These are phyloP conservation scores for Alternaria tenuissima DNA, from an alignment of 2,329 filamentous ascomycete genomes.

Conservation along the genomic window DNA sequence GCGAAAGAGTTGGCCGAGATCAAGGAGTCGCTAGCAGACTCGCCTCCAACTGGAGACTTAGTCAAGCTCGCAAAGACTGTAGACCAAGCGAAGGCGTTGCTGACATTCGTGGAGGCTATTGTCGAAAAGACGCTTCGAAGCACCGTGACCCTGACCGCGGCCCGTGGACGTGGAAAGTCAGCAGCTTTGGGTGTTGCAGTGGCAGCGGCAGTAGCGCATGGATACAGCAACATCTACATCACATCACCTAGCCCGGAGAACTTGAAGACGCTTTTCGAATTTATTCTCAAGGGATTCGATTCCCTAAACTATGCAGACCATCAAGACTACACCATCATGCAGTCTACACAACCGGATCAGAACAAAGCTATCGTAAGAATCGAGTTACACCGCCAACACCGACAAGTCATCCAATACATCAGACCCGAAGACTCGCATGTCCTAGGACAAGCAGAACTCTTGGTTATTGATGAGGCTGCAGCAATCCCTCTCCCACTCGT, in stretches of 20 bases:
- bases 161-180: constrained; percentile 94
- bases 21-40: constrained; percentile 86
- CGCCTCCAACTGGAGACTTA: constrained; percentile 84
- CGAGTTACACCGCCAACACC: constrained; percentile 92
- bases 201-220: constrained; percentile 91
- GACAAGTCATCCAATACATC: constrained; percentile 98
- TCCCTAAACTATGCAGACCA: constrained; percentile 93
- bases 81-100: constrained; percentile 94
- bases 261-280: constrained; percentile 97
- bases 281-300: constrained; percentile 98
- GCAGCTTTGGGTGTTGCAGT: constrained; percentile 94
- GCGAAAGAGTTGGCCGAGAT: constrained; percentile 81
- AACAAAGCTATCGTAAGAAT: constrained; percentile 99
- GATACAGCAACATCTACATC: constrained; percentile 99
- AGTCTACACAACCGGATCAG: constrained; percentile 97
- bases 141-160: constrained; percentile 92
- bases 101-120: constrained; percentile 96
- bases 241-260: constrained; percentile 98
- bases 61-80: constrained; percentile 87
- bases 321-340: constrained; percentile 96
- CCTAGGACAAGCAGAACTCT: constrained; percentile 89
- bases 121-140: constrained; percentile 93
- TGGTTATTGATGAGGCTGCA: constrained; percentile 97
- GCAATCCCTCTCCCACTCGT: constrained; percentile 95
- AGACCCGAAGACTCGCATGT: constrained; percentile 95